Evolutionary conservation across 306 rosid species (phyloP).

Genomic region (Carpinus fangiana): DNA sequence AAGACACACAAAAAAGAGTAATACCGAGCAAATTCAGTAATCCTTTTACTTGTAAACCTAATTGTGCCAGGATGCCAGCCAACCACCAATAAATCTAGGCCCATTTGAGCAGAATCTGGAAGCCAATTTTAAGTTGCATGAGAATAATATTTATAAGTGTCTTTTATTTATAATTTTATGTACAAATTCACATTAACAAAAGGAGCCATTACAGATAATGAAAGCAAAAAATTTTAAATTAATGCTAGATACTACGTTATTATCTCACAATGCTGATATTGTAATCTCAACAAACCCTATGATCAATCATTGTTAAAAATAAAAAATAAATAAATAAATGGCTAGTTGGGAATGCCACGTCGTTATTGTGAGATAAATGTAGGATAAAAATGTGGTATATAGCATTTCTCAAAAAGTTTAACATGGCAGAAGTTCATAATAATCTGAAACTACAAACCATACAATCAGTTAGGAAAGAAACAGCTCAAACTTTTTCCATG

Average conservation of each 20-base stretch:
- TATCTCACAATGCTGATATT: too few relatives aligned
- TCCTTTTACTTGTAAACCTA: not conserved
- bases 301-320: too few relatives aligned
- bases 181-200: not conserved
- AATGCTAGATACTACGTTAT: too few relatives aligned
- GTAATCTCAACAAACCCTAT: too few relatives aligned
- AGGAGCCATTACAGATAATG: not conserved
- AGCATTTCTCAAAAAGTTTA: not conserved
- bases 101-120: not conserved
- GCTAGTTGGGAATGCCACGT: too few relatives aligned
- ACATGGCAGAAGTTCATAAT: not conserved
- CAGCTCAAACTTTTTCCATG: slow-evolving; percentile 8
- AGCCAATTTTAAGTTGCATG: not conserved
- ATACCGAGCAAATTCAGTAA: not conserved
- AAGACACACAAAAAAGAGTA: not conserved
- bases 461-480: not conserved
- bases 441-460: slow-evolving; percentile 1
- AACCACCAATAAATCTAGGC: not conserved
- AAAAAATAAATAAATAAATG: too few relatives aligned
- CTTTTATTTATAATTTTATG: not conserved
- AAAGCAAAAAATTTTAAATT: not conserved
- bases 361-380: too few relatives aligned
- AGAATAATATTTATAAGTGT: not conserved
- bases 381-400: too few relatives aligned
- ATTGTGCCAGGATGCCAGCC: not conserved